Evolutionary conservation across 2,329 filamentous ascomycete species (phyloP).

Genomic region (Phyllosticta citrichinensis): DNA sequence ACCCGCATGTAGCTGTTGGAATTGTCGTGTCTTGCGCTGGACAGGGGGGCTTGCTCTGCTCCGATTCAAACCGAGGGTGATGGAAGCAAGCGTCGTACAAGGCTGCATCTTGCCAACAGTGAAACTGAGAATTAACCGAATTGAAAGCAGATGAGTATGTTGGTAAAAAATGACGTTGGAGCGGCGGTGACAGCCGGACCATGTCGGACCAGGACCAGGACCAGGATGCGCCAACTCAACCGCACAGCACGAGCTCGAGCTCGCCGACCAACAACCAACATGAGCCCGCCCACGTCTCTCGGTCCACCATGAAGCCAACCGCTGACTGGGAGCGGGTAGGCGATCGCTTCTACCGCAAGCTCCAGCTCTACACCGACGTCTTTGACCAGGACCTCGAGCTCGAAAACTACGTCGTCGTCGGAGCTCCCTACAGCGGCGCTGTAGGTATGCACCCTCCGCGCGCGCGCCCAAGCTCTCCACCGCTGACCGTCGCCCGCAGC

Average conservation of each 20-base stretch:
- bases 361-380: constrained; percentile 82
- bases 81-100: too few relatives aligned
- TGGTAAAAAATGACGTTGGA: neutral
- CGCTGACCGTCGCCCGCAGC: constrained; percentile 34
- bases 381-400: constrained; percentile 92
- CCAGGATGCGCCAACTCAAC: neutral
- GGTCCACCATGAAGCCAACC: constrained; percentile 48
- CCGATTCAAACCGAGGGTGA: too few relatives aligned
- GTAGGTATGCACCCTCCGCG: constrained; percentile 52
- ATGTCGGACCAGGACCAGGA: neutral
- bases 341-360: constrained; percentile 90
- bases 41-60: too few relatives aligned
- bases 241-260: neutral
- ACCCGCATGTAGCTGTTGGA: too few relatives aligned
- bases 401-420: constrained; percentile 85
- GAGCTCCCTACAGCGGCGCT: constrained; percentile 87
- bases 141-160: too few relatives aligned
- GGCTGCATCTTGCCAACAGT: too few relatives aligned
- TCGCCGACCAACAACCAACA: neutral
- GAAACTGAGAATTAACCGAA: too few relatives aligned
- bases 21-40: too few relatives aligned
- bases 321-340: constrained; percentile 92
- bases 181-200: neutral
- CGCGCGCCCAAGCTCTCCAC: constrained; percentile 10
- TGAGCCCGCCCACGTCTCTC: neutral